Evolutionary conservation across 2,329 filamentous ascomycete genomes (phyloP).

Genomic region (Periconia sp.): DNA sequence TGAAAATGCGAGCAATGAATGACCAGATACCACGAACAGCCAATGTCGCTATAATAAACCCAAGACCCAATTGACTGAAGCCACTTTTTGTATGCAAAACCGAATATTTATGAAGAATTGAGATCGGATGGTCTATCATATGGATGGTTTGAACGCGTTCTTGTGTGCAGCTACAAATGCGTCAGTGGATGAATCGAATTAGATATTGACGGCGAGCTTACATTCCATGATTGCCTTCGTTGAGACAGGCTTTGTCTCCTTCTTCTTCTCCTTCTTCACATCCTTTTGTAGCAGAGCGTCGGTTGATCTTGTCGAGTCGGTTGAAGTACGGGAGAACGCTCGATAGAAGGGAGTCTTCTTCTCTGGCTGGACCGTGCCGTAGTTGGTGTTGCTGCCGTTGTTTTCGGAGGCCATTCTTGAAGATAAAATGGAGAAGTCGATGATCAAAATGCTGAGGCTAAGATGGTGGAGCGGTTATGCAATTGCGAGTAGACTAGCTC

Average conservation of each 20-base stretch:
- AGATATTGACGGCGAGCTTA: not conserved
- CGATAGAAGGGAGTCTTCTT: constrained; percentile 18
- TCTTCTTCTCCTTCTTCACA: constrained; percentile 5
- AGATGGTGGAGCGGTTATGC: too few relatives aligned
- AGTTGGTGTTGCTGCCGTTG: constrained; percentile 8
- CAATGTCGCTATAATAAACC: too few relatives aligned
- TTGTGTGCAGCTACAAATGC: constrained; percentile 13
- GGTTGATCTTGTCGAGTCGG: constrained; percentile 13
- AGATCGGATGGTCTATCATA: too few relatives aligned
- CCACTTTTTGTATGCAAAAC: too few relatives aligned
- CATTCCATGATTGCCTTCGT: constrained; percentile 12
- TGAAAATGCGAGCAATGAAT: too few relatives aligned
- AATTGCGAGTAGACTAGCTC: too few relatives aligned
- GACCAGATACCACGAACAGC: too few relatives aligned
- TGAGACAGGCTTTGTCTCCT: constrained; percentile 2
- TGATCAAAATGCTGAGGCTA: too few relatives aligned
- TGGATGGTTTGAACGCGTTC: constrained; percentile 10
- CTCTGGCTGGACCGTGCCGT: constrained; percentile 11
- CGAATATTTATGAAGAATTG: not conserved
- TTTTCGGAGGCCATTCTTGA: constrained; percentile 6
- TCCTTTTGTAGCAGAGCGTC: constrained; percentile 14
- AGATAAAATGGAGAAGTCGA: not conserved
- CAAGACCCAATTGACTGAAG: too few relatives aligned
- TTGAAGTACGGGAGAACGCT: constrained; percentile 12
- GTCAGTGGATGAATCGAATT: not conserved